phyloP scores from a whole-genome alignment of 352 stramenopile species.

The Detonula confervacea region DNA sequence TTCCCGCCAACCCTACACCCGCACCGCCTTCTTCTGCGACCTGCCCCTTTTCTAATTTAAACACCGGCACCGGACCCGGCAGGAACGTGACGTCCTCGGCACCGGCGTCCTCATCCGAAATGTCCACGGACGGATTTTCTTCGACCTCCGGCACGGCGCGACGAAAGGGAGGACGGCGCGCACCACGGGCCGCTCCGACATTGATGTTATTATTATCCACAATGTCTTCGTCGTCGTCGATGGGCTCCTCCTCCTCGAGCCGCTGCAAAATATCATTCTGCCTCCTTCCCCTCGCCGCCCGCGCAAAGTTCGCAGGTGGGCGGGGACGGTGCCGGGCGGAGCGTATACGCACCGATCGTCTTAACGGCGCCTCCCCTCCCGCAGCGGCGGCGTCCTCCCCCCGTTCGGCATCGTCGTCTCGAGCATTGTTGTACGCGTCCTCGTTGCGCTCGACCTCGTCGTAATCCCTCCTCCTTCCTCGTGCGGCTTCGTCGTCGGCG shows the following conservation, averaged over 20 bases:
- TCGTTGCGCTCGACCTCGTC: not conserved
- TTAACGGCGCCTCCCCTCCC: not conserved
- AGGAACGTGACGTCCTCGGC: conserved; percentile 29
- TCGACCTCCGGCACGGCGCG: too few species aligned
- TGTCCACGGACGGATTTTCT: conserved; percentile 12
- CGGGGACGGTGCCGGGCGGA: conserved; percentile 13
- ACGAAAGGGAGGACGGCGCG: too few species aligned
- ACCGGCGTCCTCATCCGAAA: conserved; percentile 39
- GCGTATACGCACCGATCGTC: conserved; percentile 16
- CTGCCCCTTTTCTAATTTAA: conserved; percentile 27
- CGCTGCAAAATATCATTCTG: too few species aligned
- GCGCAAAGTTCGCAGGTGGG: too few species aligned
- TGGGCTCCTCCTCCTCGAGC: too few species aligned
- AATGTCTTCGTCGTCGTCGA: conserved; percentile 18
- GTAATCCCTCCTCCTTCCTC: too few species aligned
- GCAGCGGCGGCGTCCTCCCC: not conserved
- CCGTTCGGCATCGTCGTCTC: conserved; percentile 22
- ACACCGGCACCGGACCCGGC: conserved; percentile 22
- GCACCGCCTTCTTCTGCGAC: not conserved
- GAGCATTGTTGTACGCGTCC: conserved; percentile 3
- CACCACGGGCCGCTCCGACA: too few species aligned
- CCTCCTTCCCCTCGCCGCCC: conserved; percentile 1
- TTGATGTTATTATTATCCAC: not conserved
- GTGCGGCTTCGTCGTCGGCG: too few species aligned
- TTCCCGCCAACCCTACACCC: not conserved